Base-by-base conservation (phyloP, 2,329 filamentous ascomycete species). In the Cladosporium sp. region DNA sequence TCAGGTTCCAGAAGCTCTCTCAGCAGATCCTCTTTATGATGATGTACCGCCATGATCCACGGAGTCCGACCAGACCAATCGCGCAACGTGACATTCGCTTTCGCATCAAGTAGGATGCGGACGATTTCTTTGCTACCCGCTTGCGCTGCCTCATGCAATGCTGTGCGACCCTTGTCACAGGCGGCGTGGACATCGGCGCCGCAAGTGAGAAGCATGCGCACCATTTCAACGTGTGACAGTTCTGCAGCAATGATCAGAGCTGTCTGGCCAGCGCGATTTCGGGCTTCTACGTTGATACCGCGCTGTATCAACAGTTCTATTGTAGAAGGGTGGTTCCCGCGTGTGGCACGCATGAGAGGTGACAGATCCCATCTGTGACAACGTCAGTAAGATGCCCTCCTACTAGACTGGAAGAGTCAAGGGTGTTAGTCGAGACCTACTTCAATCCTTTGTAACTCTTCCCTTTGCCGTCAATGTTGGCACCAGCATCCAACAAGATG, bases 401-500 rank as follows among this genome's bases (percentile, higher is more conserved):
- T n/a, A n/a, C n/a, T n/a, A n/a, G n/a, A n/a, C n/a, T n/a, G n/a
- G n/a, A n/a, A n/a, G n/a, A n/a, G n/a, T n/a, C n/a, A n/a, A n/a
- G n/a, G n/a, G n/a, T n/a, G n/a, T n/a, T n/a, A n/a, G n/a, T n/a
- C n/a, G 36, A 14, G 7, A 49, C 58, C 34, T n/a, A 65, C 56
- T 65, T 48, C 7, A 58, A 16, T 14, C 32, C 34, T 8, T 39
- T 32, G 11, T 61, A 32, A 3, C 21, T 32, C n/a, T 16, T 21
- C 25, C 56, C 43, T 56, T 46, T 39, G 34, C 25, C 57, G 10
- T 65, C 63, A 10, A 58, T 11, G n/a, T 61, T 46, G 8, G 16
- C 63, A 30, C 63, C 57, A 2, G 58, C 57, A 39, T 65, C 57
- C n/a, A 56, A 18, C 6, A 61, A 57, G 7, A 61, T 16, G 30